Percentiles rank a stretch among this genome's conserved stretches.
Conservation (phyloP, 345 rosid species). For the Pelargonium nanum region DNA sequence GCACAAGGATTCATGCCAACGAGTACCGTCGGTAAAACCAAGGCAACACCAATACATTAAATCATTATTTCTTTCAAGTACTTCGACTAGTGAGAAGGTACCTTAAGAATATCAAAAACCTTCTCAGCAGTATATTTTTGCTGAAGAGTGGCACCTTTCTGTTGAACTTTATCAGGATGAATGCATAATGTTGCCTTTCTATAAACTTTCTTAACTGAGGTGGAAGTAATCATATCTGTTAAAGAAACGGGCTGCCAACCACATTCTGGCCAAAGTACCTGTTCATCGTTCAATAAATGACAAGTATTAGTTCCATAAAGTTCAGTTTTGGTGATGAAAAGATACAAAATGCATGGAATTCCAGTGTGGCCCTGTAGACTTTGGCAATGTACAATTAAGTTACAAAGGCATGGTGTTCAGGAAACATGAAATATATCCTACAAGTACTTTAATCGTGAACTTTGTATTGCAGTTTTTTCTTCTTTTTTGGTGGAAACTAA, state of each 20-base stretch:
- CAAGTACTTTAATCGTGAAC: too few species aligned
- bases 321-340: neutral
- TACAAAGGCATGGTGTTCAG: neutral
- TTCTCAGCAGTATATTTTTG: constrained; percentile 90
- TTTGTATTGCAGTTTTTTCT: too few species aligned
- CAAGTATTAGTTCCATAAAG: neutral
- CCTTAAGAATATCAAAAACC: constrained; percentile 95
- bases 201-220: constrained; percentile 79
- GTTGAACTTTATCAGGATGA: constrained; percentile 99
- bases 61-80: neutral
- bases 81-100: constrained; percentile 14
- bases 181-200: constrained; percentile 70
- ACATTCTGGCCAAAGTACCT: constrained; percentile 92
- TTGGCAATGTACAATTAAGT: neutral
- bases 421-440: neutral
- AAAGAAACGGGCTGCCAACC: constrained; percentile 80
- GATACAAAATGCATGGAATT: too few species aligned
- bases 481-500: too few species aligned
- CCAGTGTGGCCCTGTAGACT: neutral
- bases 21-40: neutral
- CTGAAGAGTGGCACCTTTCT: constrained; percentile 79
- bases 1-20: neutral
- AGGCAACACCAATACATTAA: neutral
- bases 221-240: constrained; percentile 77
- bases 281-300: constrained; percentile 16